Evolutionary conservation across 129 eudicot genomes (phyloP), one percentile per base, ranked within the genome.

Genomic region (Sambucus nigra): DNA sequence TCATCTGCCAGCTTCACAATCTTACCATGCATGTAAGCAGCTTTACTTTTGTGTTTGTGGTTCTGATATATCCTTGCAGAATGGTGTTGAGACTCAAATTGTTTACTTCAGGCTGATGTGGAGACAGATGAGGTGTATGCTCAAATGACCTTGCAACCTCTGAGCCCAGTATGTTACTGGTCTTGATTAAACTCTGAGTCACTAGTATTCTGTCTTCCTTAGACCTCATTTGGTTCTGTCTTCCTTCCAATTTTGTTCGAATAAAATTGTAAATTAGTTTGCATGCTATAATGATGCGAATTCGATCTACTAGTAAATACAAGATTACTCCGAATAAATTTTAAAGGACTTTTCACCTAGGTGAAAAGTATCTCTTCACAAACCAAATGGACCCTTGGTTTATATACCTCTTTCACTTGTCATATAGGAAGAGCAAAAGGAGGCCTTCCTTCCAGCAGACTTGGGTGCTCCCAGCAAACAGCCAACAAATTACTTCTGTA

Each of bases 121-220:
- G 94, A 87, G 66, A 87, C 94, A 17, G 96, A 87, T 69, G 96
- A 87, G 73, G 96, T 87, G 25, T 83, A 83, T 38, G 94, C 94
- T 49, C 96, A 87, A 51, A 83, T 87, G 96, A 83, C 94, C 13
- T 69, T 87, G 71, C 96, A 87, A 67, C 94, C 96, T 8, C 66
- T 87, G 22, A 87, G 62, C 31, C 80, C 81, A 16, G 96, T 87
- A 82, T 47, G 82, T 62, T 47, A 23, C 42, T 39, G 19, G 58
- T 33, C 40, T 7, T 44, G 45, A 48, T n/a, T 41, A n/a, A 13
- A 15, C n/a, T n/a, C n/a, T n/a, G n/a, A n/a, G n/a, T n/a, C n/a
- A n/a, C n/a, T n/a, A n/a, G n/a, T n/a, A n/a, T n/a, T n/a, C n/a
- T n/a, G n/a, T n/a, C n/a, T n/a, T 38, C 12, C 57, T 31, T 1